Evolutionary conservation across 164 flowering plant species (phyloP), one percentile per base, ranked within the genome.

Genomic region (Stephania cephalantha): DNA sequence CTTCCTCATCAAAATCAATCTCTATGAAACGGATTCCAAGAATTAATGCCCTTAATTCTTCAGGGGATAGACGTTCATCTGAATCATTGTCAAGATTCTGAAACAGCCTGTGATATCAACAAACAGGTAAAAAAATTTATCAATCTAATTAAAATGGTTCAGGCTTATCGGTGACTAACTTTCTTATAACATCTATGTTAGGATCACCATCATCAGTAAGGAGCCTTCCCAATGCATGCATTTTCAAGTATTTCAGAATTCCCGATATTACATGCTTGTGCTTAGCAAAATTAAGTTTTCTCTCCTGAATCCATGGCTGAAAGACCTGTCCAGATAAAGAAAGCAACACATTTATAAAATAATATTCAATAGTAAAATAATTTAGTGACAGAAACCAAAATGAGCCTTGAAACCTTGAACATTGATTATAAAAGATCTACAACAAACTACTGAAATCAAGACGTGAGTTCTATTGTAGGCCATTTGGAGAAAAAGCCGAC

Each of bases 271-370:
- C 88, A 84, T 87, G 94, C 81, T 87, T 93, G 76, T 87, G 91
- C 86, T 86, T 90, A 25, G 81, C 92, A 83, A 79, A 95, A 71
- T 84, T 91, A 72, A 90, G 76, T 68, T 81, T 80, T 70, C 99
- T 85, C 79, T 77, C 85, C 78, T 93, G 98, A 42, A 95, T 86
- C 98, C 90, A 87, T 52, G 98, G 97, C 81, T 90, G 92, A 74
- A 87, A 83, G 15, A 93, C 87, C 99, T 95, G 88, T 72, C 68
- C 48, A 74, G 42, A 46, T 30, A 70, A 61, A 42, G 30, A 48
- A 22, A 17, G 65, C 25, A 73, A 10, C 25, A 10, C 53, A 68
- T 58, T 25, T 46, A 12, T 4, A 35, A 4, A 78, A 75, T n/a
- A 68, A 11, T 53, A 53, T 44, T 6, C 30, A 45, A 55, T 2